Percentiles rank a stretch among this genome's conserved stretches.
phyloP scores from a whole-genome alignment of 176 grass and related monocot species.

The Ampelocalamus luodianensis region DNA sequence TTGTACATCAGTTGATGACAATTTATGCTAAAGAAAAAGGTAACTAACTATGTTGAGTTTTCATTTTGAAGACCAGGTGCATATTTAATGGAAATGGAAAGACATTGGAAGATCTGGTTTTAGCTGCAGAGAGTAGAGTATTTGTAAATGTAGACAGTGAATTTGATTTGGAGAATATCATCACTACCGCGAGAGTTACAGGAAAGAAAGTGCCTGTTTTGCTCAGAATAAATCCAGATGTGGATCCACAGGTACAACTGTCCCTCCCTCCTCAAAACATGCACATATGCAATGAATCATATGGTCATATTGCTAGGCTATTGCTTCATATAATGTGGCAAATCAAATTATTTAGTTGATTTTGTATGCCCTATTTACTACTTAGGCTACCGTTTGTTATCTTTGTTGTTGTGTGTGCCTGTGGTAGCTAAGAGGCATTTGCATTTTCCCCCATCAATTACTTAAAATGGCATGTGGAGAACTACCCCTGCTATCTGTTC shows the following conservation, averaged over 20 bases:
- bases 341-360: conserved; percentile 36
- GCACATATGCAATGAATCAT: not conserved
- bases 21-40: not conserved
- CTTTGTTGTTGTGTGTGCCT: not conserved
- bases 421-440: not conserved
- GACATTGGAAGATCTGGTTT: conserved; percentile 78
- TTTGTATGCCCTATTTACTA: not conserved
- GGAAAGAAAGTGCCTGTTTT: conserved; percentile 93
- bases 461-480: not conserved
- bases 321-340: conserved; percentile 27
- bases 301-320: not conserved
- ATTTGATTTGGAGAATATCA: conserved; percentile 97
- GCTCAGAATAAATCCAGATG: conserved; percentile 97
- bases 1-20: conserved; percentile 1
- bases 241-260: conserved; percentile 86
- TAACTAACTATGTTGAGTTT: conserved; percentile 33
- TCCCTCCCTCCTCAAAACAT: not conserved
- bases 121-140: conserved; percentile 84
- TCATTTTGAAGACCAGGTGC: conserved; percentile 78
- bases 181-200: conserved; percentile 62
- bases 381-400: not conserved
- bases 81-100: conserved; percentile 99
- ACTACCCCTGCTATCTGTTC: not conserved
- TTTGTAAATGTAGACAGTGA: conserved; percentile 98
- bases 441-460: not conserved